Percentiles rank a stretch among this genome's conserved stretches.
Conservation (phyloP, 2,329 filamentous ascomycete genomes). For the Aspergillus cejpii region DNA sequence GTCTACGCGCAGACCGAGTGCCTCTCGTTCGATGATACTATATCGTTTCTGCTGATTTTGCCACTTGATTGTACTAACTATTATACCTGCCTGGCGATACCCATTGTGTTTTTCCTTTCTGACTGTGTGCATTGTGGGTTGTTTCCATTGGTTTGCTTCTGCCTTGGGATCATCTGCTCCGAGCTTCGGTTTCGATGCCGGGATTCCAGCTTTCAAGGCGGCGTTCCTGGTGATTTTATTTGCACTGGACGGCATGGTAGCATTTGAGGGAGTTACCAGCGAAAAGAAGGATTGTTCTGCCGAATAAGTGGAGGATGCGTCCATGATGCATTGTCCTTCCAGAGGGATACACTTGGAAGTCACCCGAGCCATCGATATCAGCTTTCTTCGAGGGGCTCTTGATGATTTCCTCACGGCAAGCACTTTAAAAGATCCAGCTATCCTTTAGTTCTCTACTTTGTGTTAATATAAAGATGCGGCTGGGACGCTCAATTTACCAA, state of each 20-base stretch:
- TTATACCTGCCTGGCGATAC: constrained; percentile 23
- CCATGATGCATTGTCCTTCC: constrained; percentile 1
- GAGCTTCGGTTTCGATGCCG: constrained; percentile 5
- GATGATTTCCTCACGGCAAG: constrained; percentile 7
- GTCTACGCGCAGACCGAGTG: constrained; percentile 9
- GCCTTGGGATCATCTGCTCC: constrained; percentile 7
- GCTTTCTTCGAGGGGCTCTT: constrained; percentile 6
- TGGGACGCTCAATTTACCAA: constrained; percentile 15
- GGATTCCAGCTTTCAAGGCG: background rate
- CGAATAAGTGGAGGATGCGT: constrained; percentile 14
- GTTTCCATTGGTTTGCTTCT: constrained; percentile 5
- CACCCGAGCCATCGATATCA: background rate
- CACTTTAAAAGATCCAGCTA: constrained; percentile 10
- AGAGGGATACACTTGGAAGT: background rate
- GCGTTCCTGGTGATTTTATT: constrained; percentile 7
- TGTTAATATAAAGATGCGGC: constrained; percentile 19
- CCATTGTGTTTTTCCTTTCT: constrained; percentile 15
- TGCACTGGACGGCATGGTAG: constrained; percentile 14
- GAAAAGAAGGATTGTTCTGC: constrained; percentile 16
- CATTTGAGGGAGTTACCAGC: constrained; percentile 20
- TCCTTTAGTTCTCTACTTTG: constrained; percentile 16
- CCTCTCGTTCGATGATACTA: background rate
- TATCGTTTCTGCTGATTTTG: constrained; percentile 11
- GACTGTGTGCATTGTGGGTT: constrained; percentile 14
- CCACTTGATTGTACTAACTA: constrained; percentile 11